Evolutionary conservation across 441 rosid genomes (phyloP), one percentile per base, ranked within the genome.

Genomic region (Eruca vesicaria): DNA sequence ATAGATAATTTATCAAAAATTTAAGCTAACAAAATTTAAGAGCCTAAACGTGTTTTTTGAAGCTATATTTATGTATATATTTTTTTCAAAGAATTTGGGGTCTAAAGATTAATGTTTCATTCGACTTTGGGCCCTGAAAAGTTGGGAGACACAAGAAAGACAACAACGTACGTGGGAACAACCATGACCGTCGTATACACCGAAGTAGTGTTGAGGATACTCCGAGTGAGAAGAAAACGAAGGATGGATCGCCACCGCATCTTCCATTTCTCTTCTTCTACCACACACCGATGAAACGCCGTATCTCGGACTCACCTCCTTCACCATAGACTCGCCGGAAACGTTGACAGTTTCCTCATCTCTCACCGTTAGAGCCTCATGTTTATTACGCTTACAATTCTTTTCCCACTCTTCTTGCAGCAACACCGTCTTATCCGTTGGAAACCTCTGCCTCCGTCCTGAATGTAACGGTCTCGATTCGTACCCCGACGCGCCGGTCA

Each of bases 141-240:
- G 53, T 45, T 1, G 5, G 2, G 9, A 52, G 0, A 29, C 0
- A 32, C 20, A 7, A 29, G 6, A 20, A 6, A 19, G 14, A 52
- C 5, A 56, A 20, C 28, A 5, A 2, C 74, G 70, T 88, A 94
- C 98, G 83, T 92, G 98, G 38, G 98, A 94, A 86, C 97, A 94
- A 48, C 98, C 98, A 64, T 94, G 97, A 20, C 98, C 97, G 52
- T 94, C 98, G 60, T 84, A 94, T 3, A 94, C 92, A 52, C 92
- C 97, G 33, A 82, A 94, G 55, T 89, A 87, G n/a, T 89, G 89
- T 63, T 55, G 75, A 60, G 64, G 16, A 89, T 79, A 5, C 67
- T 77, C 56, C 5, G 68, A 52, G 9, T 32, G 63, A 21, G 66
- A 66, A 74, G 78, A 28, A 53, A 76, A 76, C 38, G 71, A 76